phyloP scores from a whole-genome alignment of 176 grass and related monocot genomes.

The Oryza punctata region DNA sequence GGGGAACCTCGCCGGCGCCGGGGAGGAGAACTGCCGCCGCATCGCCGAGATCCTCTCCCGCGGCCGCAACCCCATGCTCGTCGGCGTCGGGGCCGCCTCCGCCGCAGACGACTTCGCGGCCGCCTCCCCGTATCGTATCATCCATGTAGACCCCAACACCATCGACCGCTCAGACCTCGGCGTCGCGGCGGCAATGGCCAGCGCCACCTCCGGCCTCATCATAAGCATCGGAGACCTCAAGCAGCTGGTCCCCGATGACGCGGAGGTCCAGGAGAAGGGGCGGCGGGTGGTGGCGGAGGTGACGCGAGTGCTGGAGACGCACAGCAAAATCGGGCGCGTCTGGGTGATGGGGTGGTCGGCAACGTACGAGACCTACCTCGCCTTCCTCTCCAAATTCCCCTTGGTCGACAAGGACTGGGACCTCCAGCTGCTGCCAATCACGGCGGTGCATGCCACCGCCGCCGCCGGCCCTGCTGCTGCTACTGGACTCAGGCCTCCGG shows the following conservation, averaged over 20 bases:
- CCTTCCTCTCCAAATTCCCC: slow-evolving; percentile 89
- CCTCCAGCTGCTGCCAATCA: slow-evolving; percentile 86
- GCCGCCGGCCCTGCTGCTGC: not conserved
- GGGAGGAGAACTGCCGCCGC: slow-evolving; percentile 62
- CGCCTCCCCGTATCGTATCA: slow-evolving; percentile 46
- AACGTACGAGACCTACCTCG: slow-evolving; percentile 87
- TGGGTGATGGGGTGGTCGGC: slow-evolving; percentile 92
- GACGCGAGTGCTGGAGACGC: slow-evolving; percentile 70
- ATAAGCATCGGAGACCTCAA: slow-evolving; percentile 84
- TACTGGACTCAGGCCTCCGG: not conserved
- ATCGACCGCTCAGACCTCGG: slow-evolving; percentile 15
- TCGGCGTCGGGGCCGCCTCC: slow-evolving; percentile 71
- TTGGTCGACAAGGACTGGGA: slow-evolving; percentile 96
- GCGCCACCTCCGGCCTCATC: slow-evolving; percentile 38
- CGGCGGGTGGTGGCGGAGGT: slow-evolving; percentile 65
- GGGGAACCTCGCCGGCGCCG: slow-evolving; percentile 16
- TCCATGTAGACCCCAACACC: slow-evolving; percentile 38
- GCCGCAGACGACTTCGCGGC: slow-evolving; percentile 58
- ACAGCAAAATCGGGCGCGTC: slow-evolving; percentile 35
- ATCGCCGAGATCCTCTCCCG: slow-evolving; percentile 76
- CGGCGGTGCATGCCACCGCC: slow-evolving; percentile 38
- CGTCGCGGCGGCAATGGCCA: slow-evolving; percentile 24
- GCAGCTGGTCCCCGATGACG: slow-evolving; percentile 50
- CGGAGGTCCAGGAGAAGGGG: slow-evolving; percentile 44
- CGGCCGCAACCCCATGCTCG: slow-evolving; percentile 83